A percentile compares a stretch with the other conserved stretches of the same genome.
phyloP scores from a whole-genome alignment of 805 yeast species.

The Isabelozyma pseudorhagii region DNA sequence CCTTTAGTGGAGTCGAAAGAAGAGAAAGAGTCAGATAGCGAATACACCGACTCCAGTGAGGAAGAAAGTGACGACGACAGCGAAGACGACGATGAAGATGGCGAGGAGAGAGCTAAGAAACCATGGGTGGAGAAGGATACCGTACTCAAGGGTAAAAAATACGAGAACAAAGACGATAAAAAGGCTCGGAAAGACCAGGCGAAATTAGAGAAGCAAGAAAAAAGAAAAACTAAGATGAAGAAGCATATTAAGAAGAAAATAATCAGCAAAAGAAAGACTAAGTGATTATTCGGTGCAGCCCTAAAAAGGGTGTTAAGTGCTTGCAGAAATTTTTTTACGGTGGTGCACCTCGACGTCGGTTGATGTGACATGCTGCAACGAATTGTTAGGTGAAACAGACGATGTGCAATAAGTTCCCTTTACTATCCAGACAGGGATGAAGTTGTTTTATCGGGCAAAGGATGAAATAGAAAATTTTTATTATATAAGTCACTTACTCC shows the following conservation, averaged over 20 bases:
- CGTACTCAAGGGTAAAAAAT: conserved; percentile 65
- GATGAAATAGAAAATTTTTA: too few relatives aligned
- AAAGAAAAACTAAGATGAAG: conserved; percentile 38
- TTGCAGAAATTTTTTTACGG: too few relatives aligned
- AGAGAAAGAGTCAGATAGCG: conserved; percentile 22
- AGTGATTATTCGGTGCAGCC: conserved; percentile 2
- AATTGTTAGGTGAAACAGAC: neutral
- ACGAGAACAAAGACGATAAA: conserved; percentile 50
- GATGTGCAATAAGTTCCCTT: too few relatives aligned
- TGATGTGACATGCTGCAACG: neutral
- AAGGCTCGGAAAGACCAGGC: conserved; percentile 39
- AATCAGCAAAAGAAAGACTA: conserved; percentile 65
- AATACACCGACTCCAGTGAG: neutral
- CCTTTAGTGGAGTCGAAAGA: conserved; percentile 45
- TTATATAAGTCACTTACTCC: too few relatives aligned
- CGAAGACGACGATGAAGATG: conserved; percentile 32
- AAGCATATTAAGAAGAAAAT: conserved; percentile 29
- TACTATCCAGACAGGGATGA: too few relatives aligned
- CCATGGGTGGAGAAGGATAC: conserved; percentile 41
- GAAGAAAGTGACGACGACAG: conserved; percentile 15
- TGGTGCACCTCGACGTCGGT: neutral
- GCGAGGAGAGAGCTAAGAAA: conserved; percentile 20
- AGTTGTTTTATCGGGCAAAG: too few relatives aligned
- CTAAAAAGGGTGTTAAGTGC: too few relatives aligned
- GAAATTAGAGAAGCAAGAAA: conserved; percentile 28